Evolutionary conservation across 1,284 basidiomycete species (phyloP).

Genomic region (Apiotrichum veenhuisii): DNA sequence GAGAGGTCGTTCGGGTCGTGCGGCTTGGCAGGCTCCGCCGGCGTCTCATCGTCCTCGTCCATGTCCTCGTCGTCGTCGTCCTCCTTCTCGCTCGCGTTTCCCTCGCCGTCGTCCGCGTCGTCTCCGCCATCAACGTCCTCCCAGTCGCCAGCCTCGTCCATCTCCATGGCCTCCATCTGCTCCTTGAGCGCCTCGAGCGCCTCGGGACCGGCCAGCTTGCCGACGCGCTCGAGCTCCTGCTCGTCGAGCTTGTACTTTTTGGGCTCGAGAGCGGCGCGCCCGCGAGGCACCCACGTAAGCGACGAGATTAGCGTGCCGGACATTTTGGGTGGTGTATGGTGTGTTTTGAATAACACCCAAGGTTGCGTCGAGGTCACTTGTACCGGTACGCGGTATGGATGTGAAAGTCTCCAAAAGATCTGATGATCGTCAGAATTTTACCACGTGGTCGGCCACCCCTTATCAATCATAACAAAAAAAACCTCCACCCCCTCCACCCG

Average conservation of each 20-base stretch:
- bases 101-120: slow-evolving; percentile 43
- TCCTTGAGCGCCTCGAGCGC: slow-evolving; percentile 78
- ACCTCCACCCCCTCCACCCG: too few species aligned
- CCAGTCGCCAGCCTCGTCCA: slow-evolving; percentile 51
- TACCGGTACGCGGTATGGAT: neutral
- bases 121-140: slow-evolving; percentile 35
- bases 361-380: neutral
- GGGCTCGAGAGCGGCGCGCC: slow-evolving; percentile 71
- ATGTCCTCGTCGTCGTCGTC: slow-evolving; percentile 28
- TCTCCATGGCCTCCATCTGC: slow-evolving; percentile 69
- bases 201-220: slow-evolving; percentile 73
- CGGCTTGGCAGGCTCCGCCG: slow-evolving; percentile 31
- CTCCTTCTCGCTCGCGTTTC: slow-evolving; percentile 55
- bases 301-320: slow-evolving; percentile 55
- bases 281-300: slow-evolving; percentile 73
- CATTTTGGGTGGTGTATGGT: slow-evolving; percentile 25
- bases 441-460: neutral
- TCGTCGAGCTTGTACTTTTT: slow-evolving; percentile 88
- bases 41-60: slow-evolving; percentile 43
- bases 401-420: neutral
- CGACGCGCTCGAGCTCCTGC: slow-evolving; percentile 83
- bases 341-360: neutral
- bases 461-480: neutral
- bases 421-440: slow-evolving; percentile 3
- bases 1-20: slow-evolving; percentile 72